These are phyloP conservation scores for Mortierella sp. DNA, from an alignment of 371 early-diverging fungal genomes.

Conservation along the genomic window DNA sequence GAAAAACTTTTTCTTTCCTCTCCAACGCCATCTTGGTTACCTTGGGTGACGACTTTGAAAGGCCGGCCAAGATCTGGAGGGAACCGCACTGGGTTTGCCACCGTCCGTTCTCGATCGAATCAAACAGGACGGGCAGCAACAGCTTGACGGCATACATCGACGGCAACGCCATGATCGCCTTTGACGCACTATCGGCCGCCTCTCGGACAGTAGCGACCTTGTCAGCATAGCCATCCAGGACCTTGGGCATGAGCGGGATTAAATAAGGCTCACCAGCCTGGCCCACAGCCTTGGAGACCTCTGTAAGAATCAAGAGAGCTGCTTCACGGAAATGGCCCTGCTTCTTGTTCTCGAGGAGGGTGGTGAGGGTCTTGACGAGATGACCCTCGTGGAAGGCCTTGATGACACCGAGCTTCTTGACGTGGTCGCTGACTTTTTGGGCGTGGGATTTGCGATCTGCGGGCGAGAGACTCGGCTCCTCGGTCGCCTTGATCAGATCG, in stretches of 20 bases:
- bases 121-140: constrained; percentile 64
- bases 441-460: constrained; percentile 27
- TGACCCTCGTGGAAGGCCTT: constrained; percentile 27
- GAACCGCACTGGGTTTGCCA: constrained; percentile 70
- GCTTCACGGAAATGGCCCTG: constrained; percentile 63
- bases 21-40: constrained; percentile 14
- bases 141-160: constrained; percentile 56
- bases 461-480: constrained; percentile 5
- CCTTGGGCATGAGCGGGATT: constrained; percentile 58
- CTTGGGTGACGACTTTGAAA: constrained; percentile 51
- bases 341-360: constrained; percentile 60
- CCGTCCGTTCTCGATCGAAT: constrained; percentile 63
- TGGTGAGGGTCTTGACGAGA: constrained; percentile 22
- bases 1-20: neutral
- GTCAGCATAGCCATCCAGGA: constrained; percentile 63
- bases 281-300: constrained; percentile 59
- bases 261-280: constrained; percentile 65
- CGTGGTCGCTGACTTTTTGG: constrained; percentile 20
- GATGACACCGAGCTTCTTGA: constrained; percentile 27
- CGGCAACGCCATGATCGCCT: constrained; percentile 54
- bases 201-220: constrained; percentile 63
- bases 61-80: constrained; percentile 54
- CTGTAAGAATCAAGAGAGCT: constrained; percentile 61
- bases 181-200: constrained; percentile 62
- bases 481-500: constrained; percentile 31